Conservation (phyloP, 2,329 filamentous ascomycete genomes). For the Pleoardoris graminearum region DNA sequence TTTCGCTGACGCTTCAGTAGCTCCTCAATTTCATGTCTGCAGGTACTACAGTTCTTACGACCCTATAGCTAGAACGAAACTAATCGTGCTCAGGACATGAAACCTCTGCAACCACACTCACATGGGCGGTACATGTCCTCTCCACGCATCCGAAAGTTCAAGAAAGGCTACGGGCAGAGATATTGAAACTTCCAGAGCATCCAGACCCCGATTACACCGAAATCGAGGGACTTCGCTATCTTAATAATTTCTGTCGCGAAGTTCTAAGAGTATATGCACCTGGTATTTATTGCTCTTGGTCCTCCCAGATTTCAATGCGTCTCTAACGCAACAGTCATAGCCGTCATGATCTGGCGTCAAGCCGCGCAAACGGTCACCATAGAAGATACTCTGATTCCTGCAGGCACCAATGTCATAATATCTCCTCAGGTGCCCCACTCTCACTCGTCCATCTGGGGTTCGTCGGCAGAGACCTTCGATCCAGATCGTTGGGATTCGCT, state of each 20-base stretch:
- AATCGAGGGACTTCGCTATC: constrained; percentile 14
- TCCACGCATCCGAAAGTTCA: constrained; percentile 11
- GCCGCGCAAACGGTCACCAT: constrained; percentile 6
- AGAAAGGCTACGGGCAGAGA: constrained; percentile 10
- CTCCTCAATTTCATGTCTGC: constrained; percentile 6
- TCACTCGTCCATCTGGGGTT: constrained; percentile 13
- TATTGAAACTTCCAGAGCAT: constrained; percentile 1
- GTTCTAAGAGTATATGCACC: constrained; percentile 17
- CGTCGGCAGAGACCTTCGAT: constrained; percentile 5
- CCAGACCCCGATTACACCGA: constrained; percentile 8
- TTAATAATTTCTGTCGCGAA: constrained; percentile 16
- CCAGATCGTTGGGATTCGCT: constrained; percentile 17
- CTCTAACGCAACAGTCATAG: background rate
- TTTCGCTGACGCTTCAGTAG: constrained; percentile 10
- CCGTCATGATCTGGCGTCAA: constrained; percentile 5
- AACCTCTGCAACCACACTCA: constrained; percentile 16
- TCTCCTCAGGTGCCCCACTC: constrained; percentile 13
- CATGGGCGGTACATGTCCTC: constrained; percentile 15
- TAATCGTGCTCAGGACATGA: too few relatives aligned
- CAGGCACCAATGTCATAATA: constrained; percentile 13
- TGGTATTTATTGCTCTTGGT: background rate
- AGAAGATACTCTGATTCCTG: constrained; percentile 10
- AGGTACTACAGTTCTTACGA: too few relatives aligned
- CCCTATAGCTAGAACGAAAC: too few relatives aligned
- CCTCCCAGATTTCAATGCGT: background rate